Evolutionary conservation across 2,329 filamentous ascomycete species (phyloP).

Genomic region (Penicillium sp.): DNA sequence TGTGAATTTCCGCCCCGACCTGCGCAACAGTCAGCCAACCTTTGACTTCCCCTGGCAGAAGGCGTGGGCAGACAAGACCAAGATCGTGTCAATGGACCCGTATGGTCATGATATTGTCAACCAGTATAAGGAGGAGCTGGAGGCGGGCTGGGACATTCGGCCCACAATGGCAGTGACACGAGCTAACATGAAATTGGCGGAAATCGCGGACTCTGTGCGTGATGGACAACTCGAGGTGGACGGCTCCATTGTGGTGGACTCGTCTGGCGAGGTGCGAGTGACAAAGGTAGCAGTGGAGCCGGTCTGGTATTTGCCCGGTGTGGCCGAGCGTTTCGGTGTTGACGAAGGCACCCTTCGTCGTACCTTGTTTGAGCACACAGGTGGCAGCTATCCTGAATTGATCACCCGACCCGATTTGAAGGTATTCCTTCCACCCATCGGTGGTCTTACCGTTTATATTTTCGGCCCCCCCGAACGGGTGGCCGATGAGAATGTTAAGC

Average conservation of each 20-base stretch:
- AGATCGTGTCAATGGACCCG: slow-evolving; percentile 97
- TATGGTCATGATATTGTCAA: slow-evolving; percentile 86
- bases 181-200: slow-evolving; percentile 95
- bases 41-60: slow-evolving; percentile 84
- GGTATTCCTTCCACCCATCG: slow-evolving; percentile 92
- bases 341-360: slow-evolving; percentile 86
- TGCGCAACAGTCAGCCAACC: slow-evolving; percentile 89
- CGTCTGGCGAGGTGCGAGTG: slow-evolving; percentile 83
- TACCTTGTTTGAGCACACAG: slow-evolving; percentile 91
- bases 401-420: slow-evolving; percentile 96
- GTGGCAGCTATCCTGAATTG: slow-evolving; percentile 93
- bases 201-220: slow-evolving; percentile 85
- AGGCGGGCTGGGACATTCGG: slow-evolving; percentile 72
- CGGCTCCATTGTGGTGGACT: slow-evolving; percentile 87
- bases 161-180: slow-evolving; percentile 91
- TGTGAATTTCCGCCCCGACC: slow-evolving; percentile 75
- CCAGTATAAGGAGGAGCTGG: slow-evolving; percentile 74
- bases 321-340: slow-evolving; percentile 89
- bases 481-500: slow-evolving; percentile 77
- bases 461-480: slow-evolving; percentile 95
- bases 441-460: slow-evolving; percentile 92
- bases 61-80: slow-evolving; percentile 85
- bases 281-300: slow-evolving; percentile 98
- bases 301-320: slow-evolving; percentile 83
- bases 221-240: slow-evolving; percentile 76